These are phyloP conservation scores for Aspergillus fumigatiaffinis DNA, from an alignment of 2,329 filamentous ascomycete species.

Conservation along the genomic window DNA sequence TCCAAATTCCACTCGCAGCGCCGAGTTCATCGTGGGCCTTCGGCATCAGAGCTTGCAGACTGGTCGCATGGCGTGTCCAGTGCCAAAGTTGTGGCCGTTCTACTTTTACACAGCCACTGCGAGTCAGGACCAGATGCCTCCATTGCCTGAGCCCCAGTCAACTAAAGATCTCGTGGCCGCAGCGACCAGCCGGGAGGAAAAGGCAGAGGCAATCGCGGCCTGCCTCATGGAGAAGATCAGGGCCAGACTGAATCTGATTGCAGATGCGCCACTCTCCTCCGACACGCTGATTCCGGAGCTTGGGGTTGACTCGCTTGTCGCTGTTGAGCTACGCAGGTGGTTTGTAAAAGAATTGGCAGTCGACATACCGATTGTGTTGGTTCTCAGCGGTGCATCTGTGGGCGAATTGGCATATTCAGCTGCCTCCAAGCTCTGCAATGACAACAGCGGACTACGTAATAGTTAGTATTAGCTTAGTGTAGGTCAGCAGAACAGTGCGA, in stretches of 20 bases:
- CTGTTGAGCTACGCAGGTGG: constrained; percentile 46
- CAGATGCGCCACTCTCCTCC: not conserved
- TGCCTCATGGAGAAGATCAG: constrained; percentile 3
- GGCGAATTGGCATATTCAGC: not conserved
- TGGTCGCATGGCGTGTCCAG: constrained; percentile 8
- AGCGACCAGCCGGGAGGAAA: not conserved
- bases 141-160: not conserved
- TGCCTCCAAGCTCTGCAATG: not conserved
- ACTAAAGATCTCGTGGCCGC: not conserved
- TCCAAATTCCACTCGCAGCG: constrained; percentile 18
- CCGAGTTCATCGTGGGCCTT: constrained; percentile 16
- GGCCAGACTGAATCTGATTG: constrained; percentile 1
- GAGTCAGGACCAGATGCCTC: not conserved
- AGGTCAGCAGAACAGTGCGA: not conserved
- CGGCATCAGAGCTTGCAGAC: not conserved
- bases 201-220: constrained; percentile 1
- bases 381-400: constrained; percentile 36
- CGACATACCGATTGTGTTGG: constrained; percentile 47
- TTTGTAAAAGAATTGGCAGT: constrained; percentile 44
- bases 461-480: not conserved
- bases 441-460: not conserved
- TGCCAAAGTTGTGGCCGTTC: constrained; percentile 41
- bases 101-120: not conserved
- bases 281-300: constrained; percentile 22
- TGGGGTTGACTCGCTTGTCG: constrained; percentile 38